Evolutionary conservation across 176 grass and related monocot species (phyloP).

Genomic region (Oryza brachyantha): DNA sequence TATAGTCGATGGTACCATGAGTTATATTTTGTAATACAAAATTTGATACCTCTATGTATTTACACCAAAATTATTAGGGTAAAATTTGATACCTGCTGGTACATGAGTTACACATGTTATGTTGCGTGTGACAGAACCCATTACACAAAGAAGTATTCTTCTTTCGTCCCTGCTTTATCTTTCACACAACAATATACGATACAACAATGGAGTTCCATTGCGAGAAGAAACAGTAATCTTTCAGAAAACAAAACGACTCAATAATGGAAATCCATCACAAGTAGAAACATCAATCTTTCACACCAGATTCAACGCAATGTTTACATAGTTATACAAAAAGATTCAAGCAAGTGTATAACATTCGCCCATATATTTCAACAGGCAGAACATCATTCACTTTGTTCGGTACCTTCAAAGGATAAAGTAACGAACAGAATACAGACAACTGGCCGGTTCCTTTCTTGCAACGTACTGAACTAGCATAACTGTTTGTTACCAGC

Average conservation of each 20-base stretch:
- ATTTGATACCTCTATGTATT: too few species aligned
- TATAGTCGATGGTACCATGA: too few species aligned
- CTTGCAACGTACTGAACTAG: neutral
- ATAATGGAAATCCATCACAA: neutral
- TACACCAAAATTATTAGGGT: too few species aligned
- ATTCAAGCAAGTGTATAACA: neutral
- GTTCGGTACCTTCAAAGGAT: neutral
- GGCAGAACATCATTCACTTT: neutral
- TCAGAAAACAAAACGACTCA: neutral
- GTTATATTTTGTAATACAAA: too few species aligned
- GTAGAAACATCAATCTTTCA: neutral
- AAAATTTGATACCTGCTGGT: too few species aligned
- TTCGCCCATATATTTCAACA: neutral
- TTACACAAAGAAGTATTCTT: neutral
- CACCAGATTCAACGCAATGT: neutral
- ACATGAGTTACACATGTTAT: neutral
- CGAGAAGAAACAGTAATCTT: neutral
- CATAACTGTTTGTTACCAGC: neutral
- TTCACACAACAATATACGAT: neutral
- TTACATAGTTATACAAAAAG: neutral
- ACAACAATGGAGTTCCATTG: neutral
- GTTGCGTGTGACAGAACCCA: neutral
- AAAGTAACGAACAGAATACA: neutral
- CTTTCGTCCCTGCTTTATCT: neutral
- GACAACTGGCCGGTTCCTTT: neutral